phyloP scores from a whole-genome alignment of 164 flowering plant genomes.

The Umbilicus rupestris region DNA sequence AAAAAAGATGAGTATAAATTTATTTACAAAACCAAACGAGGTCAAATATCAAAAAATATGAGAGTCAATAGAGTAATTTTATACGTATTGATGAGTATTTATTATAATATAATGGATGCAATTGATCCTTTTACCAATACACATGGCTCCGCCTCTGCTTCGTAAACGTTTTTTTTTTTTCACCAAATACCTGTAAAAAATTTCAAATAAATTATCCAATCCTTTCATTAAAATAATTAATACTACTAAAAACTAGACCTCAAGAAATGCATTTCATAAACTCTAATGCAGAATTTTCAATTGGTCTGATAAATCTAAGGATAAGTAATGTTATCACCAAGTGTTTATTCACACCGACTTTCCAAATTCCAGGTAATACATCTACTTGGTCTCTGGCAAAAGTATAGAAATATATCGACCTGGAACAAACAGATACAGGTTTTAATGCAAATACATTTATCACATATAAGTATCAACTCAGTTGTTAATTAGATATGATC shows the following conservation, averaged over 20 bases:
- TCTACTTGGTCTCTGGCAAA: neutral
- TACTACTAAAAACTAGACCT: neutral
- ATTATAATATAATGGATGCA: too few relatives aligned
- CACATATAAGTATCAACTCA: neutral
- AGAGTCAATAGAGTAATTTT: too few relatives aligned
- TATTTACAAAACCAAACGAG: too few relatives aligned
- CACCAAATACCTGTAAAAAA: constrained; percentile 77
- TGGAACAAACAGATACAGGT: neutral
- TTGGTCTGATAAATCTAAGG: neutral
- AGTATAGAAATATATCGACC: neutral
- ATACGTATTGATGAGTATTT: too few relatives aligned
- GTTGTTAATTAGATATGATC: too few relatives aligned
- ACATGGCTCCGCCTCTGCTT: too few relatives aligned
- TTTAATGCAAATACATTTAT: neutral
- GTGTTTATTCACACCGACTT: neutral
- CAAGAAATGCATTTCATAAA: neutral
- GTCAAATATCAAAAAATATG: too few relatives aligned
- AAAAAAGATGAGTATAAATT: too few relatives aligned
- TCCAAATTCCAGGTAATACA: too few relatives aligned
- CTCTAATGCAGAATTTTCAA: too few relatives aligned
- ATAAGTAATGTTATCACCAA: neutral
- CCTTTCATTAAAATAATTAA: neutral
- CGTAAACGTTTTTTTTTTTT: too few relatives aligned
- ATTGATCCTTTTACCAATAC: too few relatives aligned
- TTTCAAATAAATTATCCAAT: neutral